These are phyloP conservation scores for Echria macrotheca DNA, from an alignment of 495 filamentous ascomycete genomes.

Conservation along the genomic window DNA sequence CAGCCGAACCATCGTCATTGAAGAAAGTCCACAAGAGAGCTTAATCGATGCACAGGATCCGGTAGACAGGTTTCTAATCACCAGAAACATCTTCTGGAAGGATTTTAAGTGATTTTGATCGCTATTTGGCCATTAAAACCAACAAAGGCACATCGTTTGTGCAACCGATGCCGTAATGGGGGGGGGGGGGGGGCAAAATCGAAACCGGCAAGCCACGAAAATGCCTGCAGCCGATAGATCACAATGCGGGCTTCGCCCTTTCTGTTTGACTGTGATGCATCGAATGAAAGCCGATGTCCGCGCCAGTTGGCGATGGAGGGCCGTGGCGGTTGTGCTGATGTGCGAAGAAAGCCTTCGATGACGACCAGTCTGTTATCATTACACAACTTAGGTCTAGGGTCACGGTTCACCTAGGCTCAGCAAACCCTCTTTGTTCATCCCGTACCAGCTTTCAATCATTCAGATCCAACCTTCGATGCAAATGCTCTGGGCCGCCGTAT, in stretches of 20 bases:
- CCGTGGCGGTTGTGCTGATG: constrained; percentile 1
- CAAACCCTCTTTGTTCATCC: not conserved
- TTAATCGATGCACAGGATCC: constrained; percentile 1
- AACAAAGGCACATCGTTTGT: not conserved
- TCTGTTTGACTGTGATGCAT: constrained; percentile 2
- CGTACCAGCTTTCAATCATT: not conserved
- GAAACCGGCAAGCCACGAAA: not conserved
- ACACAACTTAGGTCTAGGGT: too few species aligned
- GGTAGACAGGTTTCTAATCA: constrained; percentile 2
- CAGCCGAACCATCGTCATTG: constrained; percentile 4
- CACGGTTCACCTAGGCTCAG: not conserved
- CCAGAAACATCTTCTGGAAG: constrained; percentile 1
- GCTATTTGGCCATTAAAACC: not conserved
- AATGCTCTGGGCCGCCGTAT: constrained; percentile 1
- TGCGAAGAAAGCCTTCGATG: constrained; percentile 1
- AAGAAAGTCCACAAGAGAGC: constrained; percentile 1
- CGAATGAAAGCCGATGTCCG: constrained; percentile 2
- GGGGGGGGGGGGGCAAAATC: not conserved
- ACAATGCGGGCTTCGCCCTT: not conserved
- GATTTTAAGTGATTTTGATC: not conserved
- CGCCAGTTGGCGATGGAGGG: constrained; percentile 1
- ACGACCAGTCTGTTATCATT: constrained; percentile 2
- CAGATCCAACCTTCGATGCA: not conserved
- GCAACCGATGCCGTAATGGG: constrained; percentile 1
- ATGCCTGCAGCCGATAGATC: constrained; percentile 1